Evolutionary conservation across 352 stramenopile genomes (phyloP), one percentile per base, ranked within the genome.

Genomic region (Pythium biforme): DNA sequence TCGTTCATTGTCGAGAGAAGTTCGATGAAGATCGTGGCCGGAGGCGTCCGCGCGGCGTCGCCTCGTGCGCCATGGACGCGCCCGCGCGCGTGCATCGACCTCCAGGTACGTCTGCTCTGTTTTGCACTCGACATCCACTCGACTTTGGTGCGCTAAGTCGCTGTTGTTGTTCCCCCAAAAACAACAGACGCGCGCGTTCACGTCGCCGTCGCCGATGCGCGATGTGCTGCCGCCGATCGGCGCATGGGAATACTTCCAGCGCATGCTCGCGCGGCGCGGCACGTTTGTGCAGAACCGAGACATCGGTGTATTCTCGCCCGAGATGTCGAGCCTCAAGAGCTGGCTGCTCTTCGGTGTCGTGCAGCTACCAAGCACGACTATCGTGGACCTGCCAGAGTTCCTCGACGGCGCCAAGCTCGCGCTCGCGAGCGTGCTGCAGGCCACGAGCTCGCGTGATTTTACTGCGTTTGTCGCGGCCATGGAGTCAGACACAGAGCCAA

Each of bases 391-490:
- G 12, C 53, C 26, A 19, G 53, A 68, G 34, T 68, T 68, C 19
- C 53, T 68, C 10, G 53, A 62, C 10, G 61, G 61, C 31, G 45
- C 61, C 34, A 62, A 52, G 37, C 27, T 45, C 31, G 61, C 61
- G 27, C 25, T 57, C 23, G 61, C 61, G 6, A 62, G 46, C 22
- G 53, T 62, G 14, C 31, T 68, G 8, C 31, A 68, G 20, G 53
- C 46, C 3, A 68, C 61, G 26, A 68, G 54, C 22, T 68, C 61
- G 4, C 26, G 25, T 5, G 61, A 62, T n/a, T 62, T 68, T 39
- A 58, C 53, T 1, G 29, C 58, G 22, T 61, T 51, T 47, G 34
- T 58, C 3, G 53, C 29, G 9, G 46, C 46, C 9, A 14, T 9
- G 34, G 17, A 45, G 33, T 37, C 37, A 29, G n/a, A n/a, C n/a